These are phyloP conservation scores for Dendryphion nanum DNA, from an alignment of 2,329 filamentous ascomycete species.

Conservation along the genomic window DNA sequence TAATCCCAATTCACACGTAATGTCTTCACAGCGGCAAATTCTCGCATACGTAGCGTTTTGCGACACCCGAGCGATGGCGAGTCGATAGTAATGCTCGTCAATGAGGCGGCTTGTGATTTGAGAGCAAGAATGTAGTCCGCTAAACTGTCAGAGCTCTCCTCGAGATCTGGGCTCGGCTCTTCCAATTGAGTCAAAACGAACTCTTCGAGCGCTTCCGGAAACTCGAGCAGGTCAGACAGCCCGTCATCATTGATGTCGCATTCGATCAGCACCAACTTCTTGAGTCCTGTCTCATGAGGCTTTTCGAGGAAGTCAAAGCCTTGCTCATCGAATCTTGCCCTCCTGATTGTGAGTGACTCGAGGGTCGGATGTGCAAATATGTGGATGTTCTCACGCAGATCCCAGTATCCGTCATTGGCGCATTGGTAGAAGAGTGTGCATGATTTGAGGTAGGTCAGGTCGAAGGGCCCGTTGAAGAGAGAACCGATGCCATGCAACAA, in stretches of 20 bases:
- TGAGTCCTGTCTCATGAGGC: conserved; percentile 27
- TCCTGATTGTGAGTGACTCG: conserved; percentile 25
- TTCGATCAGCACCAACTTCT: conserved; percentile 27
- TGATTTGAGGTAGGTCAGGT: conserved; percentile 29
- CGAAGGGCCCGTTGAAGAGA: conserved; percentile 34
- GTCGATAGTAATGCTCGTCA: conserved; percentile 30
- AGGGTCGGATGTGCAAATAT: conserved; percentile 33
- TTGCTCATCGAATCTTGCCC: conserved; percentile 30
- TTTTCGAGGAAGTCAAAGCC: conserved; percentile 31
- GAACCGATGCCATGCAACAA: conserved; percentile 29
- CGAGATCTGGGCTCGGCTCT: conserved; percentile 28
- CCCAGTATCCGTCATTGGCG: conserved; percentile 31
- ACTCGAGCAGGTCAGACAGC: conserved; percentile 28
- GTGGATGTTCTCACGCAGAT: conserved; percentile 34
- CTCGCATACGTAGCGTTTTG: conserved; percentile 28
- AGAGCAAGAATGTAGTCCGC: conserved; percentile 31
- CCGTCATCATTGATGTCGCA: conserved; percentile 35
- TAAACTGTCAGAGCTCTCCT: conserved; percentile 32
- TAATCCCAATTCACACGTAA: conserved; percentile 32
- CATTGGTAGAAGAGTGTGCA: conserved; percentile 33
- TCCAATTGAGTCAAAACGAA: conserved; percentile 32
- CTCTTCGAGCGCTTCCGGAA: conserved; percentile 29
- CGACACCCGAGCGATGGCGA: conserved; percentile 24
- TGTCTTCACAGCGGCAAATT: conserved; percentile 23
- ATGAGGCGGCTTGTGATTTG: conserved; percentile 24